phyloP scores from a whole-genome alignment of 139 green algal species.

The Coccomyxa sp. region DNA sequence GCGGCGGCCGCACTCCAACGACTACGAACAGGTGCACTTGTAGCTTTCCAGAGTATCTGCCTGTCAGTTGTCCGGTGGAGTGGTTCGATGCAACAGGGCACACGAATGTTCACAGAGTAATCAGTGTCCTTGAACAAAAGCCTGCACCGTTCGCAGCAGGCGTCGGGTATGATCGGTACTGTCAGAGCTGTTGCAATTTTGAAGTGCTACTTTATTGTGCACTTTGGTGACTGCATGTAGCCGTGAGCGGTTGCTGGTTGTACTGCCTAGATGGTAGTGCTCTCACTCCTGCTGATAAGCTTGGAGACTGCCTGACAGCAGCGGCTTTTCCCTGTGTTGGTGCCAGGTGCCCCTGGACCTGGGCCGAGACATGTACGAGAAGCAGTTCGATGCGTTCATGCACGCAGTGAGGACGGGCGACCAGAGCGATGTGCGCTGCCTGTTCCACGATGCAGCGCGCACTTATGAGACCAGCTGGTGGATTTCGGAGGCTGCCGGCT shows the following conservation, averaged over 20 bases:
- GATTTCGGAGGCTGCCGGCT: conserved; percentile 14
- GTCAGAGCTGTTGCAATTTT: too few species aligned
- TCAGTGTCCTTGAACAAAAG: too few species aligned
- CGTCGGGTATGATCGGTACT: too few species aligned
- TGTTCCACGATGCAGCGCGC: conserved; percentile 8
- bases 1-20: background rate
- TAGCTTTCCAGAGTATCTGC: background rate
- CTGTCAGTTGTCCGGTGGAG: background rate
- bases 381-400: conserved; percentile 15
- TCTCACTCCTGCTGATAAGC: background rate
- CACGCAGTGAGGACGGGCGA: conserved; percentile 19
- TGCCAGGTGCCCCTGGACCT: conserved; percentile 9
- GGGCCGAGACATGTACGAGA: conserved; percentile 16
- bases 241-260: background rate
- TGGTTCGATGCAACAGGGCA: too few species aligned
- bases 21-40: conserved; percentile 10
- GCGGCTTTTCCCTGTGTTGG: background rate
- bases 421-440: conserved; percentile 1
- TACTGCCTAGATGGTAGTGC: background rate
- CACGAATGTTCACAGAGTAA: too few species aligned
- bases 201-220: background rate
- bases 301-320: background rate
- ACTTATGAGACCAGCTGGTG: conserved; percentile 8
- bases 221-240: background rate
- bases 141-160: too few species aligned